Percentiles rank a stretch among this genome's conserved stretches.
Evolutionary conservation across 176 grass and related monocot species (phyloP).

Genomic region (Aegilops bicornis): DNA sequence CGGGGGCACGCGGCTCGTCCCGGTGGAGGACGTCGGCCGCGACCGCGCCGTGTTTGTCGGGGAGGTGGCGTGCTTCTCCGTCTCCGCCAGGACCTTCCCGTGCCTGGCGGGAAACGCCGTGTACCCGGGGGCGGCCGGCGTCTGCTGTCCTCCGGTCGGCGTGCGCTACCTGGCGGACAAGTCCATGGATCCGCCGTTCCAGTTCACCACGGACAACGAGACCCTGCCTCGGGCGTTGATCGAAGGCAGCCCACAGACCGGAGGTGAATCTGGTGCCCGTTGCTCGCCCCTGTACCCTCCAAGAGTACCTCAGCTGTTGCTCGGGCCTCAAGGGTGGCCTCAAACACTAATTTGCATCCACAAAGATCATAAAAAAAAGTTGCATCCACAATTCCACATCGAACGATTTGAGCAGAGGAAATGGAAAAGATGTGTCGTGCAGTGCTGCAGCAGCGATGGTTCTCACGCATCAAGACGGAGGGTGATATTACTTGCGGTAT

Average conservation of each 20-base stretch:
- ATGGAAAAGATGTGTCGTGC: no score
- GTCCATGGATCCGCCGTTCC: neutral
- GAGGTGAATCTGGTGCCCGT: neutral
- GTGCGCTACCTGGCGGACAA: neutral
- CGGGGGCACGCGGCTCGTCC: neutral
- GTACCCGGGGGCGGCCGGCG: neutral
- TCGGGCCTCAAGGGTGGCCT: neutral
- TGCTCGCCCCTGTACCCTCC: neutral
- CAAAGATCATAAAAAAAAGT: no score
- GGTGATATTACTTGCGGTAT: no score
- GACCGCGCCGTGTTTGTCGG: neutral
- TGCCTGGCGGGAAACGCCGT: neutral
- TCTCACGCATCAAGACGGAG: no score
- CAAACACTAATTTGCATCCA: neutral
- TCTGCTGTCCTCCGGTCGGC: neutral
- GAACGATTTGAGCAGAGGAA: no score
- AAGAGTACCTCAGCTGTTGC: neutral
- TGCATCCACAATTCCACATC: no score
- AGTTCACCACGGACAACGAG: neutral
- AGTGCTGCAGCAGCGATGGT: no score
- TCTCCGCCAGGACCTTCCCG: neutral
- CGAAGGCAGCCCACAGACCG: no score
- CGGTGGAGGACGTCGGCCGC: neutral
- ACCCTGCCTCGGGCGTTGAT: no score
- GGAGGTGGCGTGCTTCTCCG: neutral